Evolutionary conservation across 352 stramenopile species (phyloP).

Genomic region (Peronospora belbahrii): DNA sequence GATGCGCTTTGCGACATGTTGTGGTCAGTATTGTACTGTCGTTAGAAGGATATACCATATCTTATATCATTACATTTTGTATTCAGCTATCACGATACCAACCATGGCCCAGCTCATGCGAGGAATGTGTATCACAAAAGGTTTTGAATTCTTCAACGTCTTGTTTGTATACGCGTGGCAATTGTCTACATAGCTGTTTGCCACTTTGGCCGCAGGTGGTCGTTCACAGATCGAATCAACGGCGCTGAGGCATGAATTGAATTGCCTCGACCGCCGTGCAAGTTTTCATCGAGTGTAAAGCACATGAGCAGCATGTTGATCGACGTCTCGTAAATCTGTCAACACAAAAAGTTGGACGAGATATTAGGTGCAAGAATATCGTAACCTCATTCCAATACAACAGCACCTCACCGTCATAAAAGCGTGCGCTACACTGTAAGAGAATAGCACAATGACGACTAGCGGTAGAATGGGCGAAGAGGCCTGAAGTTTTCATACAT

Average conservation of each 20-base stretch:
- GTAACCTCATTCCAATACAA: neutral
- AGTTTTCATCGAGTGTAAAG: slow-evolving; percentile 79
- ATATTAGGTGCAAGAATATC: neutral
- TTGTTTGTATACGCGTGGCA: no score
- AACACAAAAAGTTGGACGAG: neutral
- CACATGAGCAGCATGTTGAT: slow-evolving; percentile 83
- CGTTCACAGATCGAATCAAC: slow-evolving; percentile 68
- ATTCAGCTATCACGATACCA: no score
- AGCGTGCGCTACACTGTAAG: slow-evolving; percentile 66
- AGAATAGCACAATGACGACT: slow-evolving; percentile 57
- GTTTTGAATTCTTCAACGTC: no score
- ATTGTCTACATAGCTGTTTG: slow-evolving; percentile 70
- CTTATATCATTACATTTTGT: no score
- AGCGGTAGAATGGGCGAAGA: slow-evolving; percentile 61
- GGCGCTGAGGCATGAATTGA: slow-evolving; percentile 48
- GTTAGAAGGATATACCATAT: slow-evolving; percentile 6
- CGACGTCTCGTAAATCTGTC: slow-evolving; percentile 77
- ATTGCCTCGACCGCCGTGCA: slow-evolving; percentile 72
- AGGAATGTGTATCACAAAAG: no score
- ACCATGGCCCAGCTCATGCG: no score
- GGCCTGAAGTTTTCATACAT: slow-evolving; percentile 14
- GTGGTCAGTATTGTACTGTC: slow-evolving; percentile 22
- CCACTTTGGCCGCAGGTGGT: slow-evolving; percentile 80
- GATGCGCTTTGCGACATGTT: slow-evolving; percentile 19
- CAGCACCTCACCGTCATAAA: slow-evolving; percentile 61